Percentiles rank a stretch among this genome's conserved stretches.
phyloP scores from a whole-genome alignment of 257 asterid genomes.

The Capsicum baccatum region DNA sequence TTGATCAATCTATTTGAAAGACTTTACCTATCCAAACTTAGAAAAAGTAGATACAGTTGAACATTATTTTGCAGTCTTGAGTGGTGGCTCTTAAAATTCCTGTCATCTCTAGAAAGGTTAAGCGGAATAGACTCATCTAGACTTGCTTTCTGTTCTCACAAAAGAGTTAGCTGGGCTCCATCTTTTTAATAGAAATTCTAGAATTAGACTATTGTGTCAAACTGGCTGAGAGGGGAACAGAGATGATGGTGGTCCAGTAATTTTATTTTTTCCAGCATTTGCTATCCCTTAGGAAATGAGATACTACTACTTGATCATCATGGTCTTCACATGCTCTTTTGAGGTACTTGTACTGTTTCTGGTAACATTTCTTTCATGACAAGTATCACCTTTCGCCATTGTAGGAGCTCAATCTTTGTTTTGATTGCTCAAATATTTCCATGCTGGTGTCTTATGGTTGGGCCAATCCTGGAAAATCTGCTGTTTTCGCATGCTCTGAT shows the following conservation, averaged over 20 bases:
- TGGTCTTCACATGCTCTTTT: slow-evolving; percentile 23
- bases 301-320: slow-evolving; percentile 15
- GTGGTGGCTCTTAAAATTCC: not conserved
- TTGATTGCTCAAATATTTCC: slow-evolving; percentile 50
- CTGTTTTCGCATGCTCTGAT: slow-evolving; percentile 45
- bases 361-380: slow-evolving; percentile 1
- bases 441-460: slow-evolving; percentile 69
- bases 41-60: not conserved
- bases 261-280: not conserved
- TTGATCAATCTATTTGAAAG: not conserved
- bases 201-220: not conserved
- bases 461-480: slow-evolving; percentile 57
- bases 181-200: slow-evolving; percentile 11
- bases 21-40: not conserved
- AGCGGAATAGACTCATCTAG: not conserved
- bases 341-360: slow-evolving; percentile 28
- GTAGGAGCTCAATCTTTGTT: slow-evolving; percentile 58
- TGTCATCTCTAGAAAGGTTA: slow-evolving; percentile 22
- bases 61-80: slow-evolving; percentile 16
- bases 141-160: slow-evolving; percentile 6
- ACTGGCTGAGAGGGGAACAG: not conserved
- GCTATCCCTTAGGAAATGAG: not conserved
- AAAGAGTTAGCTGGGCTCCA: not conserved
- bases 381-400: slow-evolving; percentile 27
- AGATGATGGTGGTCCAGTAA: slow-evolving; percentile 15